Evolutionary conservation across 1,284 basidiomycete species (phyloP).

Genomic region (Cutaneotrichosporon cutaneum): DNA sequence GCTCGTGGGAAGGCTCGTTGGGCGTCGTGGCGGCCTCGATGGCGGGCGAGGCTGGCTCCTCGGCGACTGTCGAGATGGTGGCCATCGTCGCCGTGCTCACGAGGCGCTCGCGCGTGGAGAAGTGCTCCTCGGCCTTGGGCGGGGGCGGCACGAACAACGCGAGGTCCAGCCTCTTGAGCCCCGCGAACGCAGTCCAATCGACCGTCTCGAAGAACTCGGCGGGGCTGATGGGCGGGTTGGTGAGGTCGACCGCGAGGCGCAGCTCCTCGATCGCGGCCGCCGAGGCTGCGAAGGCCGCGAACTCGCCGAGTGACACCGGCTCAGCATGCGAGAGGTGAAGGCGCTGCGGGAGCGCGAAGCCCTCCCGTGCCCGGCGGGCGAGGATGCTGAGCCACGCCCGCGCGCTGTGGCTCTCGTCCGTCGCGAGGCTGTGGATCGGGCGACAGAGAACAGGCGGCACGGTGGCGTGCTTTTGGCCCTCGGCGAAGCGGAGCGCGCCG

Average conservation of each 20-base stretch:
- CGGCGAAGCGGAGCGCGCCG: neutral
- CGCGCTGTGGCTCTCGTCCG: neutral
- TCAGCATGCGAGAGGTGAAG: neutral
- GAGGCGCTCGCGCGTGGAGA: neutral
- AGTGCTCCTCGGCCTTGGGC: neutral
- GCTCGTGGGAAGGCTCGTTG: no score
- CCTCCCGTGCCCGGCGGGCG: neutral
- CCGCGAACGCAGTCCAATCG: neutral
- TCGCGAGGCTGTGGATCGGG: neutral
- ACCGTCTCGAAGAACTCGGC: neutral
- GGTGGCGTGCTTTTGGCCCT: neutral
- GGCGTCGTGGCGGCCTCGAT: neutral
- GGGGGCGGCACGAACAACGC: neutral
- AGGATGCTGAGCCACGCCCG: slow-evolving; percentile 2
- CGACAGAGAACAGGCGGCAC: neutral
- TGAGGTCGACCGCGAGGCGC: neutral
- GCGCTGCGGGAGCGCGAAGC: neutral
- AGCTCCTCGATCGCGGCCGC: neutral
- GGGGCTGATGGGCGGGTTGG: neutral
- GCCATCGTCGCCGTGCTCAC: neutral
- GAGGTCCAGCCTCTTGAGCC: neutral
- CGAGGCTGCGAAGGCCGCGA: neutral
- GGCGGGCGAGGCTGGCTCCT: neutral
- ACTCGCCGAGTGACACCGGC: neutral
- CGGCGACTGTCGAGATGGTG: neutral